Conservation (phyloP, 2,329 filamentous ascomycete species). For the Ilyonectria robusta region DNA sequence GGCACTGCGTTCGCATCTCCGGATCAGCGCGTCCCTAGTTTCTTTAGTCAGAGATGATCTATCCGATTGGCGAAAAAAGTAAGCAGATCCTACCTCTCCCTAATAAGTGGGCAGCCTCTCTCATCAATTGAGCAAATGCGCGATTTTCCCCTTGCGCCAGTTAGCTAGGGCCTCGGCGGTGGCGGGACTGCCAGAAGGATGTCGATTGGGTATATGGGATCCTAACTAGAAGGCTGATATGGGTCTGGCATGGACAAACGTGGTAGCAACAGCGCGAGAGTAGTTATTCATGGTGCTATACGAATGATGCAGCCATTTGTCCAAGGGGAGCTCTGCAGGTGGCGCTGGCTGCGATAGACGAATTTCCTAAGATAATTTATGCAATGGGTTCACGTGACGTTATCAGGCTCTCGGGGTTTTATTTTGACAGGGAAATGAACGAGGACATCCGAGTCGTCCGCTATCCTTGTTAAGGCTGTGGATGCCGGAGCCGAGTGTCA, state of each 20-base stretch:
- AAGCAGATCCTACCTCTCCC: background rate
- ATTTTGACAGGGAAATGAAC: background rate
- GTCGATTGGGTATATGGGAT: background rate
- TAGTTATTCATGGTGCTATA: slow-evolving; percentile 1
- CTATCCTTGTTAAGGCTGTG: slow-evolving; percentile 7
- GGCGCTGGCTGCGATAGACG: background rate
- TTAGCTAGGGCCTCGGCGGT: background rate
- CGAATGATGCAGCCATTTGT: slow-evolving; percentile 4
- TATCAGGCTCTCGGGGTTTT: background rate
- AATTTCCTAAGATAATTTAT: background rate
- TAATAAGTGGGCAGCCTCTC: slow-evolving; percentile 1
- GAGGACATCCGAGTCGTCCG: background rate
- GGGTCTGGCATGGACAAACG: background rate
- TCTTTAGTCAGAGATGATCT: background rate
- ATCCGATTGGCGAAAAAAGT: background rate
- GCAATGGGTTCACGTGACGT: background rate
- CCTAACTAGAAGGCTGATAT: background rate
- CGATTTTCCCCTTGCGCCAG: slow-evolving; percentile 8
- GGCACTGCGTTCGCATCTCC: slow-evolving; percentile 10
- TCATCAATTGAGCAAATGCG: slow-evolving; percentile 5
- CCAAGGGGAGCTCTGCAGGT: background rate
- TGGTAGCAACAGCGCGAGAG: background rate
- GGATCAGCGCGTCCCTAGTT: background rate
- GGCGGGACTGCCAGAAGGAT: background rate
- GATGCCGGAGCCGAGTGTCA: background rate